Evolutionary conservation across 371 early-diverging fungal species (phyloP), one percentile per base, ranked within the genome.

Genomic region (Fennellomyces sp.): DNA sequence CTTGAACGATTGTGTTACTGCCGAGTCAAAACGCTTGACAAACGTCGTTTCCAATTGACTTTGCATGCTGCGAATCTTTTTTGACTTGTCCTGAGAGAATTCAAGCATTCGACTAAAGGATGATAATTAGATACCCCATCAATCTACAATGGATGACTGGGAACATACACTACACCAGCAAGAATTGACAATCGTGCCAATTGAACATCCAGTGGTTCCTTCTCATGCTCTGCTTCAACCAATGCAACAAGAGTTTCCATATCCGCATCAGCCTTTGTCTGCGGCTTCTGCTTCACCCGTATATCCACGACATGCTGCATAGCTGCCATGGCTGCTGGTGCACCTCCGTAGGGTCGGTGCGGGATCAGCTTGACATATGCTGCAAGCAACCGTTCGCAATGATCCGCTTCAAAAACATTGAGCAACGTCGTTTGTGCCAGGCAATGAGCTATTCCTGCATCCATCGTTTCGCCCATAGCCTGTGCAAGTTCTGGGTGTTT

Each of bases 381-480:
- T 7, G 58, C 36, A 11, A 78, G 35, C n/a, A 78, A 47, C 3
- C 19, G 4, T 28, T 71, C 65, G 45, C 70, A 70, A 12, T 60
- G 45, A 3, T 67, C 68, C 11, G 69, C 54, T 53, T 78, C 79
- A 58, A 78, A 71, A 26, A 64, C 68, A 41, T 78, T 78, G 19
- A 78, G 49, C 17, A 64, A 26, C 2, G 67, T 72, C 2, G 79
- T 69, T 17, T 71, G 54, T 2, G 79, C 73, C 27, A 78, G 53
- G 31, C 60, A 70, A 53, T 80, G 77, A 1, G 80, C 77, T 3
- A 80, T 56, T 29, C 77, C 73, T 5, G 80, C 80, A 56, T 75
- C 72, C 2, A 80, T 17, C 0, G 65, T 57, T 19, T 75, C 76
- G 0, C 56, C 54, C 61, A 78, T 25, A 7, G 50, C n/a, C 25